Percentiles rank a stretch among this genome's conserved stretches.
phyloP scores from a whole-genome alignment of 306 rosid species.

The Pyrus pyrifolia region DNA sequence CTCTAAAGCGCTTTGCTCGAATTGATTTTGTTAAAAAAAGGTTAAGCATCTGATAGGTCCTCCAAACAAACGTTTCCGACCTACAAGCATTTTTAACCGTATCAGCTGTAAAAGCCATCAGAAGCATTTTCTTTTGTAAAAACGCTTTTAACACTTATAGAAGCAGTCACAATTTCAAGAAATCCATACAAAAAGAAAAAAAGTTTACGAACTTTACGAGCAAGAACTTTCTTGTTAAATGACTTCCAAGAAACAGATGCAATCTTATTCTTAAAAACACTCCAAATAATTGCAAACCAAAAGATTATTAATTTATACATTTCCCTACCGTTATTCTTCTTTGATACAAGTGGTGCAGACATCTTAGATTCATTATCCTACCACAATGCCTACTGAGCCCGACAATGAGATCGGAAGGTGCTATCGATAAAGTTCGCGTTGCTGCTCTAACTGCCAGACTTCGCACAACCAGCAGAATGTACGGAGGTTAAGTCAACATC shows the following conservation, averaged over 20 bases:
- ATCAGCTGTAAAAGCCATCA: not conserved
- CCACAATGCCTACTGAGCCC: not conserved
- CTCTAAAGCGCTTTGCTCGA: not conserved
- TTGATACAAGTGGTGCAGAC: not conserved
- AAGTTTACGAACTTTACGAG: not conserved
- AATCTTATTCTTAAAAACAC: not conserved
- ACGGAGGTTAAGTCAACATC: constrained; percentile 8
- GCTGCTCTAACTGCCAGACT: constrained; percentile 4
- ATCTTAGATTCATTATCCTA: not conserved
- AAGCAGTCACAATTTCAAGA: not conserved
- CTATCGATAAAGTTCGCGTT: constrained; percentile 15
- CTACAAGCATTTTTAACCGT: not conserved
- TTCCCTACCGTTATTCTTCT: not conserved
- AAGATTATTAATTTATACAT: not conserved
- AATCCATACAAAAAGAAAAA: not conserved
- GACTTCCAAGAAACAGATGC: not conserved
- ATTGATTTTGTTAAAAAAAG: no score
- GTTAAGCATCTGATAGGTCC: no score
- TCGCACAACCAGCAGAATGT: constrained; percentile 24
- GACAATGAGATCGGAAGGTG: not conserved
- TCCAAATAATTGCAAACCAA: not conserved
- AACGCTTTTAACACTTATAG: not conserved
- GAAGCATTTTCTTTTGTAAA: not conserved
- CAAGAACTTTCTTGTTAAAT: not conserved
- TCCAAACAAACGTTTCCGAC: no score